Evolutionary conservation across 148 eudicot genomes (phyloP).

Genomic region (Dysphania ambrosioides): DNA sequence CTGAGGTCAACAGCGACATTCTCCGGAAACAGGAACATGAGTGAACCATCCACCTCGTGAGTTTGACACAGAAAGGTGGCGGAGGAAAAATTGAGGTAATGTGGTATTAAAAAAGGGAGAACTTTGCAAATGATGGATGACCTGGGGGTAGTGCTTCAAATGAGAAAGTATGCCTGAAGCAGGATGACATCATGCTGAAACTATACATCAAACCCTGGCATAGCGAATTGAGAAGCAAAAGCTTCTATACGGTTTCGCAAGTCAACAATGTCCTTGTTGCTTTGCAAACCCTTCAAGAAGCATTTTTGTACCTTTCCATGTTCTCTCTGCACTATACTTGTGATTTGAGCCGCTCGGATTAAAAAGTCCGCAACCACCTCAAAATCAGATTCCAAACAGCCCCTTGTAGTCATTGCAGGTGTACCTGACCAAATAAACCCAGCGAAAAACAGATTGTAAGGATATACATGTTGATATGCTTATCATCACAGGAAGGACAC

Average conservation of each 20-base stretch:
- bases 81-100: background rate
- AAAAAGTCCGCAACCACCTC: constrained; percentile 83
- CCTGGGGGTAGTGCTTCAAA: background rate
- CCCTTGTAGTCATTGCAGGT: constrained; percentile 97
- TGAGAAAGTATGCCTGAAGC: background rate
- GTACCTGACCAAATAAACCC: constrained; percentile 48
- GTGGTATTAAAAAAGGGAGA: background rate
- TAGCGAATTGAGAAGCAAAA: constrained; percentile 70
- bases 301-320: constrained; percentile 53
- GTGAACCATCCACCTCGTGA: background rate
- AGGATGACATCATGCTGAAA: background rate
- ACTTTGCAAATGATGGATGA: constrained; percentile 4
- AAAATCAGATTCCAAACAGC: constrained; percentile 79
- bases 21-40: background rate
- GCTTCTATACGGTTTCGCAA: constrained; percentile 60
- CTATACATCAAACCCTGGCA: constrained; percentile 73
- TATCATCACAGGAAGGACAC: background rate
- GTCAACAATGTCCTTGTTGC: constrained; percentile 64
- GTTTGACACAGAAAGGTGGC: background rate
- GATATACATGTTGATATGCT: background rate
- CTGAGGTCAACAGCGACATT: background rate
- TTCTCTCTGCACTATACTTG: constrained; percentile 53
- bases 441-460: background rate
- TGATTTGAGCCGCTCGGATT: constrained; percentile 67
- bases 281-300: constrained; percentile 58